These are phyloP conservation scores for Apiotrichum gracile DNA, from an alignment of 1,284 basidiomycete species.

Conservation along the genomic window DNA sequence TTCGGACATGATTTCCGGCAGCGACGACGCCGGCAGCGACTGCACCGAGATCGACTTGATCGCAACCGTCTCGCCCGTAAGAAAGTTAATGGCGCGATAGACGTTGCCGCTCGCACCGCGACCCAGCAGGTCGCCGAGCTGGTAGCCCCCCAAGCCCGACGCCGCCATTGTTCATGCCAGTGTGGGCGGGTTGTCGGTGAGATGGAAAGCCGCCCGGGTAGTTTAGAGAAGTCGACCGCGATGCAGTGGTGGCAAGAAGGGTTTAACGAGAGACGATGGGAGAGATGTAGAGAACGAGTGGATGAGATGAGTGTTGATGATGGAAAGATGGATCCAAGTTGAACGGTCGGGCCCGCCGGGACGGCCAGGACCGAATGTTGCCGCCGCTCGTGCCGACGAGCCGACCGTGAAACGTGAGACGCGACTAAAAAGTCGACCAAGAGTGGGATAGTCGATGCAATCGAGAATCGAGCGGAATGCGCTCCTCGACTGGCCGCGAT, in stretches of 20 bases:
- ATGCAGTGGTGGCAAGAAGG: neutral
- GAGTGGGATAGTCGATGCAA: too few relatives aligned
- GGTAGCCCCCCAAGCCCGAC: slow-evolving; percentile 53
- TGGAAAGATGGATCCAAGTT: neutral
- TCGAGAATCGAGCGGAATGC: too few relatives aligned
- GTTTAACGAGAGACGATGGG: neutral
- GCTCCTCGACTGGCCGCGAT: too few relatives aligned
- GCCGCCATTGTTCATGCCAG: slow-evolving; percentile 18
- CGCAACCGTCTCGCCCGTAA: slow-evolving; percentile 90
- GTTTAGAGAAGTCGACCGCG: neutral
- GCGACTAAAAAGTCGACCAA: too few relatives aligned
- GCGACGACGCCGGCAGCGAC: slow-evolving; percentile 85
- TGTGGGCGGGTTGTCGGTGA: neutral
- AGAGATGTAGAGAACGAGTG: neutral
- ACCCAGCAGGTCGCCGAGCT: slow-evolving; percentile 89
- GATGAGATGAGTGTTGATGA: neutral
- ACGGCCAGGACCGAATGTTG: neutral
- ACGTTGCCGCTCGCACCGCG: slow-evolving; percentile 94
- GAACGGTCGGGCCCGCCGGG: neutral
- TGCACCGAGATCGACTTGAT: slow-evolving; percentile 90
- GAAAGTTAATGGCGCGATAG: slow-evolving; percentile 91
- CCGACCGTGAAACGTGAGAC: too few relatives aligned
- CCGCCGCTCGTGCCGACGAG: neutral
- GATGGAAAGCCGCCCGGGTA: too few relatives aligned
- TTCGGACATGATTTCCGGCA: slow-evolving; percentile 94